These are phyloP conservation scores for Chaetomium sp. DNA, from an alignment of 2,329 filamentous ascomycete species.

Conservation along the genomic window DNA sequence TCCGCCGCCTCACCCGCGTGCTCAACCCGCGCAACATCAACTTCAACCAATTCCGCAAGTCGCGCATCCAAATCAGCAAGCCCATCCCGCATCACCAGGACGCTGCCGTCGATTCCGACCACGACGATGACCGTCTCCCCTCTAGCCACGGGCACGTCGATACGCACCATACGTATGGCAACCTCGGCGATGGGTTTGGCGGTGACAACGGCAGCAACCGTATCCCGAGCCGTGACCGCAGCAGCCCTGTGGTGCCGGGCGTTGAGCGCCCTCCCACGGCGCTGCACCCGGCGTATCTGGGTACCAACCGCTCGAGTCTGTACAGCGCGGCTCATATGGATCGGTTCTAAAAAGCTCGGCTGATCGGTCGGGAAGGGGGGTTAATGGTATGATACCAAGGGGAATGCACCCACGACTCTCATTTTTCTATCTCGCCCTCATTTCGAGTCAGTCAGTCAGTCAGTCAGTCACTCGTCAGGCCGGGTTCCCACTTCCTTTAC, in stretches of 20 bases:
- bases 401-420: too few relatives aligned
- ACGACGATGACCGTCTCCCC: not conserved
- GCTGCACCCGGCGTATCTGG: conserved; percentile 47
- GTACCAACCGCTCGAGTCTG: conserved; percentile 39
- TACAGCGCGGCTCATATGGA: conserved; percentile 47
- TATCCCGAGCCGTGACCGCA: conserved; percentile 29
- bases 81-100: conserved; percentile 31
- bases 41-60: conserved; percentile 31
- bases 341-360: conserved; percentile 34
- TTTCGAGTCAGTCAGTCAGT: too few relatives aligned
- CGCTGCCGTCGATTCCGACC: conserved; percentile 33
- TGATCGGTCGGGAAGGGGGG: not conserved
- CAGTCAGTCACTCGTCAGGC: too few relatives aligned
- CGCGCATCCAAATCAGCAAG: conserved; percentile 40
- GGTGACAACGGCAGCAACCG: too few relatives aligned
- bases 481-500: too few relatives aligned
- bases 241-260: conserved; percentile 50
- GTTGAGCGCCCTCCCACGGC: conserved; percentile 52
- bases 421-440: too few relatives aligned
- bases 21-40: conserved; percentile 27
- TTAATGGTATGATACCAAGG: too few relatives aligned
- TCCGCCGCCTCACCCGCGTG: conserved; percentile 28
- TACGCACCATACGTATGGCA: not conserved
- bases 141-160: conserved; percentile 15
- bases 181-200: not conserved